Conservation (phyloP, 148 eudicot genomes). For the Amaranthus cruentus region DNA sequence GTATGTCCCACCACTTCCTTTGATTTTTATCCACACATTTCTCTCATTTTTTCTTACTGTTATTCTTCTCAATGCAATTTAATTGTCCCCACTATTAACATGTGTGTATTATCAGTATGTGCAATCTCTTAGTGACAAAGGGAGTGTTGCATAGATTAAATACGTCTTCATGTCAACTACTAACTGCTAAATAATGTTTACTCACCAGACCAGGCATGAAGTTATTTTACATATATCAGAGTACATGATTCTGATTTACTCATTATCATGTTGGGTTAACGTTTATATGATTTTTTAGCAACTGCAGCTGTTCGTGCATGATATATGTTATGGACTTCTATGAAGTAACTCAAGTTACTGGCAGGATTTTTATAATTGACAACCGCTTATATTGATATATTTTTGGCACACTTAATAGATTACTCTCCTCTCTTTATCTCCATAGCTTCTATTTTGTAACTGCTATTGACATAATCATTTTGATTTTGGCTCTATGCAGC, state of each 20-base stretch:
- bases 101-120: too few species aligned
- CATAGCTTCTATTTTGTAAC: not conserved
- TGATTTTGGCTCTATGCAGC: constrained; percentile 50
- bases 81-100: too few species aligned
- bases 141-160: too few species aligned
- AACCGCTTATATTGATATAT: not conserved
- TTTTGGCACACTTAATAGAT: not conserved
- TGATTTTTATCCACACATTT: too few species aligned
- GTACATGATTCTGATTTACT: not conserved
- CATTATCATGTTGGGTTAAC: not conserved
- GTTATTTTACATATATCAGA: not conserved
- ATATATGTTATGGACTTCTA: not conserved
- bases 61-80: too few species aligned
- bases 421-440: not conserved
- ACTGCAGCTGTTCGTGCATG: not conserved
- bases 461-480: constrained; percentile 3
- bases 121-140: too few species aligned
- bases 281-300: not conserved
- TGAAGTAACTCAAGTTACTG: not conserved
- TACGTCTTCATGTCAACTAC: too few species aligned
- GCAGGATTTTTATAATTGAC: not conserved
- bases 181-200: not conserved
- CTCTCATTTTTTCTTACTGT: too few species aligned
- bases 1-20: too few species aligned
- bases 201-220: not conserved